A percentile compares a stretch with the other conserved stretches of the same genome.
Conservation (phyloP, 2,329 filamentous ascomycete genomes). For the Nemania diffusa region DNA sequence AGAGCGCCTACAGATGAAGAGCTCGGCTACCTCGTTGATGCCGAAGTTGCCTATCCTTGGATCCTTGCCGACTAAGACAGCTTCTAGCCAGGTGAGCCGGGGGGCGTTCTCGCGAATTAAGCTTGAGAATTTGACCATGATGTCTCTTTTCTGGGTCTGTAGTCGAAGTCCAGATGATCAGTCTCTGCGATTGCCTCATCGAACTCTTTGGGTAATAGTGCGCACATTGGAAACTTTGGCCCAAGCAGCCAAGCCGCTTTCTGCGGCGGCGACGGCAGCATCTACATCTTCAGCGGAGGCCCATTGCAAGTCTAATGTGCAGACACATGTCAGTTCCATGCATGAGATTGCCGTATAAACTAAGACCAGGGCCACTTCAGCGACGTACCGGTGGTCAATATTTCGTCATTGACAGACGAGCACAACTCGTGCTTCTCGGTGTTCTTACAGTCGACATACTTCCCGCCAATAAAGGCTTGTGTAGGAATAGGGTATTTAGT, state of each 20-base stretch:
- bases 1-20: conserved; percentile 30
- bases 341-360: background rate
- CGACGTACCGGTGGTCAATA: conserved; percentile 32
- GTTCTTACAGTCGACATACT: conserved; percentile 30
- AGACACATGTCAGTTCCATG: conserved; percentile 4
- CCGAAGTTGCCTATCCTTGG: conserved; percentile 24
- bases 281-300: conserved; percentile 43
- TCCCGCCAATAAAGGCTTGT: conserved; percentile 31
- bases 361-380: too few species aligned
- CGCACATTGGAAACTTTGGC: conserved; percentile 41
- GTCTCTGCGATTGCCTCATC: conserved; percentile 25
- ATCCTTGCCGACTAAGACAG: conserved; percentile 34
- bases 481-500: conserved; percentile 31
- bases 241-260: conserved; percentile 42
- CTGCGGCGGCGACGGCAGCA: conserved; percentile 41
- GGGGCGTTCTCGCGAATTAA: conserved; percentile 28
- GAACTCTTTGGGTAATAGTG: conserved; percentile 19
- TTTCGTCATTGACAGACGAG: conserved; percentile 35
- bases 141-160: conserved; percentile 33
- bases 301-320: conserved; percentile 34
- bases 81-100: conserved; percentile 33
- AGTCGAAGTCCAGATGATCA: background rate
- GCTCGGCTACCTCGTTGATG: conserved; percentile 29
- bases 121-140: conserved; percentile 32
- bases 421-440: conserved; percentile 28